A percentile compares a stretch with the other conserved stretches of the same genome.
phyloP scores from a whole-genome alignment of 2,329 filamentous ascomycete genomes.

The Xylaria digitata region DNA sequence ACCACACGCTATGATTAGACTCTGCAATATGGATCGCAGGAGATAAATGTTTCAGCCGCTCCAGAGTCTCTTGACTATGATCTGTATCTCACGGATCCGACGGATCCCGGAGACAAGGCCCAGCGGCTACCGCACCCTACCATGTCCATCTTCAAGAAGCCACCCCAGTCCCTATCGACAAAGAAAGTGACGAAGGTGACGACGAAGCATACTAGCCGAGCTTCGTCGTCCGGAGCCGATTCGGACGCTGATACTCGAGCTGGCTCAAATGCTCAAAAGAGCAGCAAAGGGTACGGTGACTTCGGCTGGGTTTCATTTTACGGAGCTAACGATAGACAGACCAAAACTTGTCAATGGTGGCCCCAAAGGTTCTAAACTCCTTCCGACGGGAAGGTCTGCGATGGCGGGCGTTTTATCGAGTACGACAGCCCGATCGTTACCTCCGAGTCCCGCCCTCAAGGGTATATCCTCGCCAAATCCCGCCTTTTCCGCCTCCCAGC shows the following conservation, averaged over 20 bases:
- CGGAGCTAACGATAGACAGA: conserved; percentile 52
- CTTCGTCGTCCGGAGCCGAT: conserved; percentile 55
- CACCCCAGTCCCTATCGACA: conserved; percentile 39
- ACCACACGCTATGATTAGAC: conserved; percentile 54
- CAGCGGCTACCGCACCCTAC: conserved; percentile 62
- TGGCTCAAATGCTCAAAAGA: conserved; percentile 48
- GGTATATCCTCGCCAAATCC: conserved; percentile 66
- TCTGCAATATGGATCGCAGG: conserved; percentile 64
- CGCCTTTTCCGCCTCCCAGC: conserved; percentile 62
- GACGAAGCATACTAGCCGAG: conserved; percentile 49
- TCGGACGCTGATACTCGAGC: conserved; percentile 49
- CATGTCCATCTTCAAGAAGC: conserved; percentile 62
- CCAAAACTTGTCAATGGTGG: conserved; percentile 53
- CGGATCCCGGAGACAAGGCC: conserved; percentile 59
- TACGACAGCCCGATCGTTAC: conserved; percentile 57
- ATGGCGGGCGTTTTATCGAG: conserved; percentile 59
- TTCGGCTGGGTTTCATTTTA: conserved; percentile 26
- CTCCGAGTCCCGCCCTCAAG: conserved; percentile 67
- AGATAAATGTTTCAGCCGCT: conserved; percentile 59
- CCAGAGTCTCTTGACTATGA: conserved; percentile 64
- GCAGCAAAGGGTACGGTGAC: conserved; percentile 57
- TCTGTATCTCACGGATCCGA: conserved; percentile 66
- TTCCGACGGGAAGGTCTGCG: conserved; percentile 51
- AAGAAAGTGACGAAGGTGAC: conserved; percentile 48
- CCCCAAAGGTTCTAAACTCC: conserved; percentile 46